Percentiles rank a stretch among this genome's conserved stretches.
phyloP scores from a whole-genome alignment of 2,329 filamentous ascomycete species.

The Simplicillium aogashimaense region DNA sequence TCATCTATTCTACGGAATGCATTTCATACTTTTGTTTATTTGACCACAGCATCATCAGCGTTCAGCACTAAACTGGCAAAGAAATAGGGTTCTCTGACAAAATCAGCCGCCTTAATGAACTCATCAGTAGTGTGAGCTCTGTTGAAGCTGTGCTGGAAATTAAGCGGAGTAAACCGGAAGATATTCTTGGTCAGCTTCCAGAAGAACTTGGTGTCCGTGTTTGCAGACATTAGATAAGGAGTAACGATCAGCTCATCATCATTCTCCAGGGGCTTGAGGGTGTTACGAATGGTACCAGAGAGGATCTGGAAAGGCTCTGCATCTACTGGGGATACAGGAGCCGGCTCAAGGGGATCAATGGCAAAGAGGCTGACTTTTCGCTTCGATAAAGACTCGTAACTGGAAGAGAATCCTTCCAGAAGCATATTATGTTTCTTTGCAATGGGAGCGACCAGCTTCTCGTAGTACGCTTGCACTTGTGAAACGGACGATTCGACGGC shows the following conservation, averaged over 20 bases:
- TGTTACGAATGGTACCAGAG: conserved; percentile 30
- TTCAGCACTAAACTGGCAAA: neutral
- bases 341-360: conserved; percentile 31
- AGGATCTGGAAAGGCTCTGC: conserved; percentile 29
- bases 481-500: conserved; percentile 35
- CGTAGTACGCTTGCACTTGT: conserved; percentile 33
- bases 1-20: no score
- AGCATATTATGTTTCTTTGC: conserved; percentile 41
- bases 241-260: conserved; percentile 32
- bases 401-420: conserved; percentile 34
- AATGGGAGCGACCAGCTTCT: conserved; percentile 30
- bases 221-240: conserved; percentile 23
- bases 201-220: conserved; percentile 15
- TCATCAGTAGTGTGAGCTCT: neutral
- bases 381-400: conserved; percentile 14
- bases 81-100: neutral
- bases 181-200: conserved; percentile 14
- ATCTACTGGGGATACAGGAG: conserved; percentile 41
- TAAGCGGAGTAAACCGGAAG: conserved; percentile 24
- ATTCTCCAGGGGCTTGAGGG: conserved; percentile 23
- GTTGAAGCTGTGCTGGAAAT: conserved; percentile 1
- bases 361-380: conserved; percentile 22
- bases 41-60: neutral
- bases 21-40: no score
- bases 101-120: neutral